Evolutionary conservation across 345 rosid genomes (phyloP), one percentile per base, ranked within the genome.

Genomic region (Lumnitzera racemosa): DNA sequence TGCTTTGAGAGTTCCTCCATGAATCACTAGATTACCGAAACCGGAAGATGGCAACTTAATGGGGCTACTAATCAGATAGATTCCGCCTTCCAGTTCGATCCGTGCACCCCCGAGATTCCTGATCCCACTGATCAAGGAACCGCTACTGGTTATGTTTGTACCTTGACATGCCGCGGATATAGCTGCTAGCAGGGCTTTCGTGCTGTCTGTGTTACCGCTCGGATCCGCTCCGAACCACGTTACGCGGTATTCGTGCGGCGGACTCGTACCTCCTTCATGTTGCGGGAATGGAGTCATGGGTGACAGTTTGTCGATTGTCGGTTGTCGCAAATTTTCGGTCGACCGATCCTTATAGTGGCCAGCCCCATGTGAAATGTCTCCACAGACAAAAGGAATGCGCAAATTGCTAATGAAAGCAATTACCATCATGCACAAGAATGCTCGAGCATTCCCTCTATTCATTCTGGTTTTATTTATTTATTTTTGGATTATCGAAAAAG

Each of bases 151-250:
- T 27, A 5, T 27, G 5, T 27, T 56, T 3, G 87, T 78, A 55
- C 81, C 92, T 12, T 68, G 57, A 17, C 75, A 66, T 2, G 89
- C 95, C 2, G 82, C 95, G 13, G 79, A 56, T 49, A 94, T 57
- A 0, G 97, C 96, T 49, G 67, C 76, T 8, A 63, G 27, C 47
- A 94, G 61, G 5, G 96, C 96, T 23, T 71, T 72, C 1, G 95
- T 81, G 72, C 99, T 90, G 78, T 94, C 96, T 23, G 16, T 54
- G 63, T 79, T 76, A 36, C 99, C 96, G 0, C 85, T 74, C 15
- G 95, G 95, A 71, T 94, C 97, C 8, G 96, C 99, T 1, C 97
- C 99, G 65, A 81, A 94, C 8, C 81, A 53, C 56, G 83, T 85
- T 46, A 78, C 83, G 0, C 13, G 47, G 46, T 81, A 89, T 24